Evolutionary conservation across 805 yeast species (phyloP), one percentile per base, ranked within the genome.

Genomic region (Metschnikowia colocasiae): DNA sequence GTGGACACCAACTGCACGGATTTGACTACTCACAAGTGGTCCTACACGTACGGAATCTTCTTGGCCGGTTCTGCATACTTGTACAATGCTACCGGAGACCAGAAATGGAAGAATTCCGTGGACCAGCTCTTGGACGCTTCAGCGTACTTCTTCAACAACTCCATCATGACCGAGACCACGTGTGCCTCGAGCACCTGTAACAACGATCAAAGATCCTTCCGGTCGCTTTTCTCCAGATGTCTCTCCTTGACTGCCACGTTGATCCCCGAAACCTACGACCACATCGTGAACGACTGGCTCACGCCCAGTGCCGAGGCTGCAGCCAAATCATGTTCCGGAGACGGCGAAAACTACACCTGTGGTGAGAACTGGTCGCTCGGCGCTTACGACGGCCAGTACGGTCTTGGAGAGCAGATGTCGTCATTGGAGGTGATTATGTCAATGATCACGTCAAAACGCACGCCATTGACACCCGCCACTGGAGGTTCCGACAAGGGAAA

Each of bases 281-380:
- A 61, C 3, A 75, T 85, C 36, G 32, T 41, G 23, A 49, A 15
- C 36, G 23, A 33, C 29, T 54, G 55, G 54, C 48, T 56, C 36
- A 59, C 53, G 45, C 64, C 73, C 2, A 77, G 85, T 43, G 90
- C 92, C 0, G 55, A 61, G 45, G 91, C 79, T 2, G 91, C 89
- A 6, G 90, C 90, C 1, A 64, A 68, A 41, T 74, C 89, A 1
- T 86, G 94, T 65, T 63, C 77, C 13, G 94, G 92, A 58, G 97
- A 97, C 58, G 50, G 67, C 4, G 97, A 91, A 63, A 88, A 88
- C 15, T 85, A 81, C 53, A 91, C 97, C 0, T 86, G 95, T 72
- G 94, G 92, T 29, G 62, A 78, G 49, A 72, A 78, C 63, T 86
- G 95, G 95, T 63, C 73, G 8, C 53, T 63, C 10, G 62, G 68